Evolutionary conservation across 2,329 filamentous ascomycete species (phyloP).

Genomic region (Neonectria hederae): DNA sequence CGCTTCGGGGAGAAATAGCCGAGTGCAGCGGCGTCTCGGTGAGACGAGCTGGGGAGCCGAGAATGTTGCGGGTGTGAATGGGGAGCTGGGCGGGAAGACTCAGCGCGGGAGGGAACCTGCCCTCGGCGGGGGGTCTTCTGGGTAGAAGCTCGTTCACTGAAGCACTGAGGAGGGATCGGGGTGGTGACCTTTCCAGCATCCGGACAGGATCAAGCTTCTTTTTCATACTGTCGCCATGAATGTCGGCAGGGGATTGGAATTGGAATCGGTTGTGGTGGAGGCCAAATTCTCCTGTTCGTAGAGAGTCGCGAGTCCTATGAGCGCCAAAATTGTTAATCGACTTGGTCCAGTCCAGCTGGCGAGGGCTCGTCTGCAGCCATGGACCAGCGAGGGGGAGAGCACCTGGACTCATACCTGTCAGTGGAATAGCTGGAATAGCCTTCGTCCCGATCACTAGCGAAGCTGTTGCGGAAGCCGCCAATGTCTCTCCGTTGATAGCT

Average conservation of each 20-base stretch:
- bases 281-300: slow-evolving; percentile 53
- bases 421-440: slow-evolving; percentile 56
- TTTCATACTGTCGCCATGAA: slow-evolving; percentile 61
- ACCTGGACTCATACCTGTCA: slow-evolving; percentile 45
- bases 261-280: slow-evolving; percentile 61
- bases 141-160: slow-evolving; percentile 52
- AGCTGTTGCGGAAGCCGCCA: slow-evolving; percentile 36
- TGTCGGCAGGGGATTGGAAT: slow-evolving; percentile 56
- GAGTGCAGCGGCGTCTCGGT: slow-evolving; percentile 59
- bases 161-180: slow-evolving; percentile 55
- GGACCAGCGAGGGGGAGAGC: background rate
- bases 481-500: slow-evolving; percentile 47
- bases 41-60: slow-evolving; percentile 56
- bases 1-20: slow-evolving; percentile 57
- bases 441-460: slow-evolving; percentile 49
- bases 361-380: slow-evolving; percentile 4
- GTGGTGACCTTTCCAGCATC: slow-evolving; percentile 57
- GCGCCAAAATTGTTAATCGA: slow-evolving; percentile 29
- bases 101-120: slow-evolving; percentile 51
- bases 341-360: background rate
- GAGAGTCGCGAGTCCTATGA: slow-evolving; percentile 54
- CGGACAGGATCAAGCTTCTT: slow-evolving; percentile 64
- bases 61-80: slow-evolving; percentile 51
- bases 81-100: slow-evolving; percentile 58
- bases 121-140: slow-evolving; percentile 50